Evolutionary conservation across 768 basidiomycete genomes (phyloP).

Genomic region (Termitomyces sp.): DNA sequence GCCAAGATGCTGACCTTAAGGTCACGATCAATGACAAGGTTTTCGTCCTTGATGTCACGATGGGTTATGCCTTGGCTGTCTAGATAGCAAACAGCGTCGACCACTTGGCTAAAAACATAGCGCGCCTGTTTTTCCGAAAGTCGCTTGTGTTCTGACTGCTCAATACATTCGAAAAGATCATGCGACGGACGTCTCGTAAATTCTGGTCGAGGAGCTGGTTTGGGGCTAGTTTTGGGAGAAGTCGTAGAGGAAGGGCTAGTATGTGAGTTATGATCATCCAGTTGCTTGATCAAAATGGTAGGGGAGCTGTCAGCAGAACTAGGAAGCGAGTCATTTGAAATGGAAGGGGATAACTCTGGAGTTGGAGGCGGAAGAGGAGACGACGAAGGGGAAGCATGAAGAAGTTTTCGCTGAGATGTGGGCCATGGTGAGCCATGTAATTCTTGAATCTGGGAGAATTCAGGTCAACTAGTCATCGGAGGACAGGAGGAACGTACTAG

Average conservation of each 20-base stretch:
- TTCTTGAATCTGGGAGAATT: constrained; percentile 70
- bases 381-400: constrained; percentile 22
- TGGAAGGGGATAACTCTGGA: constrained; percentile 57
- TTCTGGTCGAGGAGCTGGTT: constrained; percentile 30
- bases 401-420: constrained; percentile 34
- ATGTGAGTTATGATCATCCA: constrained; percentile 6
- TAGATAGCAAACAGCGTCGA: constrained; percentile 80
- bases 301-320: constrained; percentile 45
- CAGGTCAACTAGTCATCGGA: constrained; percentile 2
- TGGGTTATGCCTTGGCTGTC: constrained; percentile 84
- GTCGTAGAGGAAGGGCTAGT: neutral
- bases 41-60: constrained; percentile 97
- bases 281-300: neutral
- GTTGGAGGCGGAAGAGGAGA: constrained; percentile 33
- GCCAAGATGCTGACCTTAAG: constrained; percentile 48
- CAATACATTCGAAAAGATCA: constrained; percentile 95
- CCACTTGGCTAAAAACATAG: constrained; percentile 84
- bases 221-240: constrained; percentile 17
- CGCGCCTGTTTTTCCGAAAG: constrained; percentile 77
- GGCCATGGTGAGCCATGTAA: constrained; percentile 91
- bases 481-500: constrained; percentile 49
- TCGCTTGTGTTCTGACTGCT: constrained; percentile 76
- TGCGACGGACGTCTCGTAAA: constrained; percentile 76
- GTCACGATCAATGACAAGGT: constrained; percentile 74
- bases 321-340: constrained; percentile 42